Percentiles rank a stretch among this genome's conserved stretches.
These are phyloP conservation scores for Globisporangium apiculatum DNA, from an alignment of 352 stramenopile species.

Conservation along the genomic window DNA sequence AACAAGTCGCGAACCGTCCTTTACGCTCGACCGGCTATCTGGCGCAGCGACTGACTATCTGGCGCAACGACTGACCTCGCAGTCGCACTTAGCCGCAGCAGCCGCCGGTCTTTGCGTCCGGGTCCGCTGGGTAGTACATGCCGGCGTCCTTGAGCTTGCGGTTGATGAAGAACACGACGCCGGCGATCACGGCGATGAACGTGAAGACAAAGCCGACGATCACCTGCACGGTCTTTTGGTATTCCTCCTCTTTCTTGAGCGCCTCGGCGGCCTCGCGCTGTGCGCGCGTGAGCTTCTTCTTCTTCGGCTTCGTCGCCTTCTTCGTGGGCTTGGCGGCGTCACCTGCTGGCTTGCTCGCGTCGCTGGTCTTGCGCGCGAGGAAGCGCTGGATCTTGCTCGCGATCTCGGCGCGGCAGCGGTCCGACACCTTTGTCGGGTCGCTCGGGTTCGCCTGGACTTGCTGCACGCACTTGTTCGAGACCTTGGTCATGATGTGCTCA, in stretches of 20 bases:
- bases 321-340: slow-evolving; percentile 18
- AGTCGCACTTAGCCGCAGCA: slow-evolving; percentile 29
- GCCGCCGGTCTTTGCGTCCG: slow-evolving; percentile 34
- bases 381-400: slow-evolving; percentile 55
- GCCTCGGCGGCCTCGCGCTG: slow-evolving; percentile 44
- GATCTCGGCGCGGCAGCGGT: slow-evolving; percentile 54
- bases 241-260: slow-evolving; percentile 59
- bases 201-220: slow-evolving; percentile 69
- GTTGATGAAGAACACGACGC: slow-evolving; percentile 68
- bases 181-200: slow-evolving; percentile 43
- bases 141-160: slow-evolving; percentile 77
- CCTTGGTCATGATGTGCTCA: slow-evolving; percentile 62
- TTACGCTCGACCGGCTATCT: background rate
- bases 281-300: slow-evolving; percentile 58
- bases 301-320: slow-evolving; percentile 48
- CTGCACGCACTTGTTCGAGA: slow-evolving; percentile 65
- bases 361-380: slow-evolving; percentile 32
- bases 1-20: background rate
- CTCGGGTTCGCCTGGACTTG: slow-evolving; percentile 64
- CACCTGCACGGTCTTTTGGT: slow-evolving; percentile 57
- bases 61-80: background rate
- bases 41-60: background rate
- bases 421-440: slow-evolving; percentile 54
- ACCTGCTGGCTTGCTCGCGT: slow-evolving; percentile 10
- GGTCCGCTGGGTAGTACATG: slow-evolving; percentile 68